Percentiles rank a stretch among this genome's conserved stretches.
Conservation (phyloP, 768 basidiomycete genomes). For the Podaxis sp. region DNA sequence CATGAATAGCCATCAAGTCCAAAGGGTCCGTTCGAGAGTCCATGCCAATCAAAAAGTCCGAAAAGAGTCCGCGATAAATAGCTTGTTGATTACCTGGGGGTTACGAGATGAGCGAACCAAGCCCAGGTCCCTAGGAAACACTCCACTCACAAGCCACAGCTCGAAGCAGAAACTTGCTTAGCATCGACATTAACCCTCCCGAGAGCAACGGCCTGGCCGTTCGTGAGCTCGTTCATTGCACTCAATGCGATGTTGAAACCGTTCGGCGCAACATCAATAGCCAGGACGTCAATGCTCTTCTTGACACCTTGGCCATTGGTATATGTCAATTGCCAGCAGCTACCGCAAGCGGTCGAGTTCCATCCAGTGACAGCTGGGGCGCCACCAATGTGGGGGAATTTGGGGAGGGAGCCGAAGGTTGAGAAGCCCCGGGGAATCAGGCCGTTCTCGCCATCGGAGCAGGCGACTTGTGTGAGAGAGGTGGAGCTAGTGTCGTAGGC, state of each 20-base stretch:
- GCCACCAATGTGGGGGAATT: conserved; percentile 61
- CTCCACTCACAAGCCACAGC: conserved; percentile 45
- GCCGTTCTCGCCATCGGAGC: conserved; percentile 53
- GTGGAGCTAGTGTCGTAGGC: conserved; percentile 43
- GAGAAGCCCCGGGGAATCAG: conserved; percentile 43
- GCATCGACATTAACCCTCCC: conserved; percentile 48
- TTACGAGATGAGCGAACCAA: not conserved
- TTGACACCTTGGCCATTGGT: conserved; percentile 27
- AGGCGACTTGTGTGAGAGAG: conserved; percentile 43
- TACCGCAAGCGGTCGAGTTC: conserved; percentile 53
- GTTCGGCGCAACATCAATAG: conserved; percentile 48
- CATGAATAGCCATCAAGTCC: not conserved
- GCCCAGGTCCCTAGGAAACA: not conserved
- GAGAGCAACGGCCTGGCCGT: conserved; percentile 40
- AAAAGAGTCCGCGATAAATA: not conserved
- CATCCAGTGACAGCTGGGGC: conserved; percentile 46
- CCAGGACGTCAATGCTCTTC: conserved; percentile 45
- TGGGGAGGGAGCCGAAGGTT: conserved; percentile 51
- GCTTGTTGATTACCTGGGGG: not conserved
- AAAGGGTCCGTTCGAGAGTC: not conserved
- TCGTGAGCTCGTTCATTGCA: conserved; percentile 56
- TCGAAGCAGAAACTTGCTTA: conserved; percentile 39
- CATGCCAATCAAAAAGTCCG: not conserved
- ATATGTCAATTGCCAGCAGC: conserved; percentile 60
- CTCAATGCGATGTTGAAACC: conserved; percentile 46